Evolutionary conservation across 75 land plant genomes (phyloP).

Genomic region (Cryptomeria japonica): DNA sequence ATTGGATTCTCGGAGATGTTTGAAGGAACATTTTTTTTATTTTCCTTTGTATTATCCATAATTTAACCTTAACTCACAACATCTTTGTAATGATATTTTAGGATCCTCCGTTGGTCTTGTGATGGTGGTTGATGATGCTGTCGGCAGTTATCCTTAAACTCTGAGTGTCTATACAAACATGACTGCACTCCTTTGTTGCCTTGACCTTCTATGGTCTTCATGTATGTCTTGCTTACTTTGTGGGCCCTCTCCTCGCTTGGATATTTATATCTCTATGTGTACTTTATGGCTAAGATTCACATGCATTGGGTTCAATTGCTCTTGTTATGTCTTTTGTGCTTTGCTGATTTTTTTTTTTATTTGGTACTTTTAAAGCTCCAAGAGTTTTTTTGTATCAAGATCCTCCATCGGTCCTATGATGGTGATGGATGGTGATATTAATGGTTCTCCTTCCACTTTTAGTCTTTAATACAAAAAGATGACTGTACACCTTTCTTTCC

Average conservation of each 20-base stretch:
- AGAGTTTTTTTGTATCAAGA: background rate
- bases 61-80: too few species aligned
- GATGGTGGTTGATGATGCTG: too few species aligned
- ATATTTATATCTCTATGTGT: background rate
- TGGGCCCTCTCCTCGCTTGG: background rate
- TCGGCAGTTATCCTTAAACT: too few species aligned
- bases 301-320: background rate
- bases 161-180: too few species aligned
- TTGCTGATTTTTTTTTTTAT: background rate
- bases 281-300: background rate
- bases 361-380: background rate
- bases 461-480: background rate
- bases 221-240: background rate
- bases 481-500: background rate
- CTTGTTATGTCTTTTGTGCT: background rate
- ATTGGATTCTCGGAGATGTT: too few species aligned
- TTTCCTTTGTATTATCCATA: too few species aligned
- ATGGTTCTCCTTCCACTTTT: background rate
- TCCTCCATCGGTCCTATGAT: background rate
- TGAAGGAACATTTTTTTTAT: too few species aligned
- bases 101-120: too few species aligned
- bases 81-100: too few species aligned
- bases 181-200: background rate
- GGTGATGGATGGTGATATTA: background rate
- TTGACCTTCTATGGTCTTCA: background rate